phyloP scores from a whole-genome alignment of 768 basidiomycete genomes.

The Lentinula sp. region DNA sequence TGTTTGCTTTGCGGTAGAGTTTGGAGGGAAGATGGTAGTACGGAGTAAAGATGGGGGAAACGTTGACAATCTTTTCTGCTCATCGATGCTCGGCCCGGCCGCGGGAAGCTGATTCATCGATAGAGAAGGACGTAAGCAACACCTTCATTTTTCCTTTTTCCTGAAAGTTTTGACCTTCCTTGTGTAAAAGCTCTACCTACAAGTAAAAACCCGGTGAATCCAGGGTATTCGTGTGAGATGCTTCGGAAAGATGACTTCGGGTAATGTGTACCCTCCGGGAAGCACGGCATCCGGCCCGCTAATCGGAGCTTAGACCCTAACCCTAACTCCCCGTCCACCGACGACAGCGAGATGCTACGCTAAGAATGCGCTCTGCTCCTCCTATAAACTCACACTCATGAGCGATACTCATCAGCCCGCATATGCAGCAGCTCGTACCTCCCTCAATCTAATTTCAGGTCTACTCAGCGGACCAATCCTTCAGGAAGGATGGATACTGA shows the following conservation, averaged over 20 bases:
- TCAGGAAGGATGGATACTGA: constrained; percentile 75
- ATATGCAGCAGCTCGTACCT: neutral
- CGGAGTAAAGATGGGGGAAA: constrained; percentile 21
- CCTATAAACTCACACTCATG: neutral
- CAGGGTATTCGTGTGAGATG: constrained; percentile 1
- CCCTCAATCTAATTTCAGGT: neutral
- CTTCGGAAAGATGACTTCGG: neutral
- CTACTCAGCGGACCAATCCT: constrained; percentile 22
- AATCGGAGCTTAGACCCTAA: neutral
- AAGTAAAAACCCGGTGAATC: neutral
- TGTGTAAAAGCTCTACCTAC: neutral
- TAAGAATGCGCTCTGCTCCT: neutral
- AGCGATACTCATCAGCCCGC: neutral
- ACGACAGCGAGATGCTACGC: neutral
- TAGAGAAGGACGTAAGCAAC: neutral
- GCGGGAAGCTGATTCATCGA: constrained; percentile 5
- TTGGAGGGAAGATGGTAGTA: constrained; percentile 22
- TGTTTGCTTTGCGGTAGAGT: constrained; percentile 24
- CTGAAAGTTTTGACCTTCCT: neutral
- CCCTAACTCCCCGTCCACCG: neutral
- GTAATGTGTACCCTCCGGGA: neutral
- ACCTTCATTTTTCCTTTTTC: neutral
- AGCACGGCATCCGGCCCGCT: neutral
- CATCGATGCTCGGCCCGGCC: constrained; percentile 1
- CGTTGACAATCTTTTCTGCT: neutral